phyloP scores from a whole-genome alignment of 176 grass and related monocot species.

The Oryza meyeriana region DNA sequence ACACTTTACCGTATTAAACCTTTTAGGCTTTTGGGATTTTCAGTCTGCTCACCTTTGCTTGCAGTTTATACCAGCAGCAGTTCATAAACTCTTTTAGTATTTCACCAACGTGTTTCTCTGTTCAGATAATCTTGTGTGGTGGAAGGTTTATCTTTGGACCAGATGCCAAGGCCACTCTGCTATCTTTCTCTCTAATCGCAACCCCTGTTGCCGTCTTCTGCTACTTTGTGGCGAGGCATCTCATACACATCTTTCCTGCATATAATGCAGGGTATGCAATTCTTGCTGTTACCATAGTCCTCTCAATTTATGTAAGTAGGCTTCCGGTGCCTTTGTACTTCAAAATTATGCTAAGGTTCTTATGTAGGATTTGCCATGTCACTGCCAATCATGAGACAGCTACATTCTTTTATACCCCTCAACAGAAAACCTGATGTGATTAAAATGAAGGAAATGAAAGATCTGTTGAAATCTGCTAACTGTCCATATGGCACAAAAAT shows the following conservation, averaged over 20 bases:
- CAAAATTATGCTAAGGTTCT: background rate
- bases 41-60: background rate
- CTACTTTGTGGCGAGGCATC: slow-evolving; percentile 76
- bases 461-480: background rate
- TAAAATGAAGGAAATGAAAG: background rate
- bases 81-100: slow-evolving; percentile 5
- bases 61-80: slow-evolving; percentile 2
- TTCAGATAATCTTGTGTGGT: slow-evolving; percentile 83
- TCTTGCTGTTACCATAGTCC: slow-evolving; percentile 56
- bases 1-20: background rate
- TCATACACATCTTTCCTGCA: slow-evolving; percentile 85
- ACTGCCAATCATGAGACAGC: background rate
- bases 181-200: slow-evolving; percentile 64
- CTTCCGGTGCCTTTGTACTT: slow-evolving; percentile 34
- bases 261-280: slow-evolving; percentile 89
- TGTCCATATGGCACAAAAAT: background rate
- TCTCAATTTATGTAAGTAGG: slow-evolving; percentile 79
- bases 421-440: slow-evolving; percentile 5
- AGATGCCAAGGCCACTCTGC: slow-evolving; percentile 78
- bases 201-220: slow-evolving; percentile 79
- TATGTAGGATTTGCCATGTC: slow-evolving; percentile 3
- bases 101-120: slow-evolving; percentile 27
- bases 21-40: background rate
- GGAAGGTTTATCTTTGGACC: slow-evolving; percentile 98
- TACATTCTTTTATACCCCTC: background rate